phyloP scores from a whole-genome alignment of 1,284 basidiomycete species.

The Fomitiporia mediterranea region DNA sequence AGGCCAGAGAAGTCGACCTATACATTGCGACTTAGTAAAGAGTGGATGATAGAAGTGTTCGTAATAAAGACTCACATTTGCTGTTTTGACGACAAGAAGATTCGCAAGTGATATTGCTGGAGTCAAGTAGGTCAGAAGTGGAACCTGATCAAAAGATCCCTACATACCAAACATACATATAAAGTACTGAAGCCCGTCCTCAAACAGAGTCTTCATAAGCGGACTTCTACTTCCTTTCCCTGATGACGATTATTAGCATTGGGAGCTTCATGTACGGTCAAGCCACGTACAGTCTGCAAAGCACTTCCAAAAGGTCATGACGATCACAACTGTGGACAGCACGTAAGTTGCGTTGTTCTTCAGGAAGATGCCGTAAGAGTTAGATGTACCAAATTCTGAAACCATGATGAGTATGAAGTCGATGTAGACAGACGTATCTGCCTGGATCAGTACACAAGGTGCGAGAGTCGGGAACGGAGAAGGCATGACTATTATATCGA shows the following conservation, averaged over 20 bases:
- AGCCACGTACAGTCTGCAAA: not conserved
- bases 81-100: constrained; percentile 4
- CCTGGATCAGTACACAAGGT: constrained; percentile 2
- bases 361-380: not conserved
- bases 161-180: constrained; percentile 9
- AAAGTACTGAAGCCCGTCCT: constrained; percentile 11
- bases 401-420: constrained; percentile 11
- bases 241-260: not conserved
- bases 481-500: not conserved
- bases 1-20: constrained; percentile 5
- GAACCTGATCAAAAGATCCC: not conserved
- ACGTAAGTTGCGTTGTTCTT: not conserved
- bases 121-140: too few relatives aligned
- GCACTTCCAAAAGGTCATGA: constrained; percentile 6
- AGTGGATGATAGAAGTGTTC: not conserved
- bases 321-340: not conserved
- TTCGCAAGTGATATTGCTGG: constrained; percentile 11
- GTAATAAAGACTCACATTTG: not conserved
- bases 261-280: not conserved
- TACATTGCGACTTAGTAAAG: not conserved
- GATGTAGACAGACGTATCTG: not conserved
- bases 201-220: constrained; percentile 2
- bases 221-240: constrained; percentile 7
- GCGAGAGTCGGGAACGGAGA: constrained; percentile 1
- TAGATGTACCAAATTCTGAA: not conserved